A percentile compares a stretch with the other conserved stretches of the same genome.
Evolutionary conservation across 2,329 filamentous ascomycete genomes (phyloP).

Genomic region (Alternaria postmessia): DNA sequence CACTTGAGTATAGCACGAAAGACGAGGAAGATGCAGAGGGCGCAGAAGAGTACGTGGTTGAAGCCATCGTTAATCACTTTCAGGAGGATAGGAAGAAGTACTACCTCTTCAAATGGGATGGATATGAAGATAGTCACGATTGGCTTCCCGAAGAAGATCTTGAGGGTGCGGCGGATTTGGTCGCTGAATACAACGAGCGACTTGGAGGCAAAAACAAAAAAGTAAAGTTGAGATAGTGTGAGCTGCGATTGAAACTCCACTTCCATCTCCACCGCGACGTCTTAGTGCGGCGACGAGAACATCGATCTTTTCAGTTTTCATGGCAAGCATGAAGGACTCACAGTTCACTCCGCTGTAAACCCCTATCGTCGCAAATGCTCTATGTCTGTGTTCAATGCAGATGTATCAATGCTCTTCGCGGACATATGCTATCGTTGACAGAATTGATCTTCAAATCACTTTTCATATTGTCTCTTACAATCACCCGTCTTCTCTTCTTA

Average conservation of each 20-base stretch:
- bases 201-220: slow-evolving; percentile 18
- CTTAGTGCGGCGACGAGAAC: not conserved
- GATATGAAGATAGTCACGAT: slow-evolving; percentile 40
- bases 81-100: slow-evolving; percentile 29
- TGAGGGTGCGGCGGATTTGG: slow-evolving; percentile 35
- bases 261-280: not conserved
- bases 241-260: not conserved
- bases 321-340: not conserved
- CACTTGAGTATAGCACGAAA: not conserved
- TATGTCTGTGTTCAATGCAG: not conserved
- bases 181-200: slow-evolving; percentile 34
- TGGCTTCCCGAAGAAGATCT: slow-evolving; percentile 43
- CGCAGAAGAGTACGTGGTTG: slow-evolving; percentile 40
- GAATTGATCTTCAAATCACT: not conserved
- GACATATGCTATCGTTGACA: not conserved
- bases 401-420: not conserved
- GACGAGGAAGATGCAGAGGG: slow-evolving; percentile 11
- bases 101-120: slow-evolving; percentile 49
- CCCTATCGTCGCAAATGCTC: not conserved
- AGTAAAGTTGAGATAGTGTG: not conserved
- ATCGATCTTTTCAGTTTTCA: not conserved
- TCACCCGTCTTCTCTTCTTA: not conserved
- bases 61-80: slow-evolving; percentile 39
- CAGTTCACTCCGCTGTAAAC: not conserved
- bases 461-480: not conserved